A percentile compares a stretch with the other conserved stretches of the same genome.
These are phyloP conservation scores for Leccinellum luteum DNA, from an alignment of 768 basidiomycete species.

Conservation along the genomic window DNA sequence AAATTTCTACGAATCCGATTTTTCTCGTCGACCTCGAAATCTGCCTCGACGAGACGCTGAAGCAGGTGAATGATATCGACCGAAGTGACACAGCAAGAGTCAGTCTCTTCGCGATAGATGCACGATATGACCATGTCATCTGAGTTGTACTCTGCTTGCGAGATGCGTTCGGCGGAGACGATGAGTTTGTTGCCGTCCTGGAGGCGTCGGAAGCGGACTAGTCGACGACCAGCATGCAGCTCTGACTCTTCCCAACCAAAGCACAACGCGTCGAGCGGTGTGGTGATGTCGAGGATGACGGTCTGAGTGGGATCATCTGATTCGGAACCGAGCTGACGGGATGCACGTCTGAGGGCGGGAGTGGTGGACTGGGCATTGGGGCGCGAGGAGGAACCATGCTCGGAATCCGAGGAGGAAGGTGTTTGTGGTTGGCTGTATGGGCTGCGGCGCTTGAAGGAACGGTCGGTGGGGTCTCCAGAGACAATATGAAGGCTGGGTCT, in stretches of 20 bases:
- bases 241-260: slow-evolving; percentile 65
- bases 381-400: slow-evolving; percentile 28
- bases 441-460: slow-evolving; percentile 38
- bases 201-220: slow-evolving; percentile 81
- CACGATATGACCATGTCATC: slow-evolving; percentile 88
- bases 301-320: slow-evolving; percentile 47
- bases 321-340: slow-evolving; percentile 25
- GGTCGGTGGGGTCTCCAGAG: slow-evolving; percentile 19
- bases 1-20: slow-evolving; percentile 93
- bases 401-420: slow-evolving; percentile 43
- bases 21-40: slow-evolving; percentile 94
- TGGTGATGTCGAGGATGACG: slow-evolving; percentile 59
- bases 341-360: slow-evolving; percentile 23
- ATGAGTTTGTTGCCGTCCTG: slow-evolving; percentile 76
- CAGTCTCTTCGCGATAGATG: slow-evolving; percentile 79
- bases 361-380: slow-evolving; percentile 1
- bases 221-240: slow-evolving; percentile 64
- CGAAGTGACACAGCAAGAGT: slow-evolving; percentile 85
- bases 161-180: slow-evolving; percentile 74
- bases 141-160: slow-evolving; percentile 69
- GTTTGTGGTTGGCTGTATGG: slow-evolving; percentile 38
- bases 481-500: slow-evolving; percentile 29
- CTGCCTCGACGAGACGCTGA: slow-evolving; percentile 66
- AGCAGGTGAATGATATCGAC: slow-evolving; percentile 95
- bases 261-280: slow-evolving; percentile 55